These are phyloP conservation scores for Alternaria gaisen DNA, from an alignment of 2,329 filamentous ascomycete species.

Conservation along the genomic window DNA sequence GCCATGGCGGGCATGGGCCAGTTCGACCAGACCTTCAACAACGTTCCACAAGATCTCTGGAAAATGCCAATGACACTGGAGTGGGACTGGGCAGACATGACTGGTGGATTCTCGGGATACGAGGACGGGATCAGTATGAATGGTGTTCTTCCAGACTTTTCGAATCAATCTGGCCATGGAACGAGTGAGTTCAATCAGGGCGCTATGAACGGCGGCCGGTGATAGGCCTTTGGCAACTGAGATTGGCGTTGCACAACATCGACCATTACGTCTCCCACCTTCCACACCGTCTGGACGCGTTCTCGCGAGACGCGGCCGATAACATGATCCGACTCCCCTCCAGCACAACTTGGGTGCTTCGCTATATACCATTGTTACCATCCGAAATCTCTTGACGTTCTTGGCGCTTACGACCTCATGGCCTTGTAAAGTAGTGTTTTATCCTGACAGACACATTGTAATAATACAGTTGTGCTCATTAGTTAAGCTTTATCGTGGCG, in stretches of 20 bases:
- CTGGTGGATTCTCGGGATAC: slow-evolving; percentile 44
- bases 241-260: slow-evolving; percentile 4
- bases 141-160: slow-evolving; percentile 48
- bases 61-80: slow-evolving; percentile 96
- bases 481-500: neutral
- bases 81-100: slow-evolving; percentile 77
- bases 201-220: slow-evolving; percentile 44
- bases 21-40: slow-evolving; percentile 79
- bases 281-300: neutral
- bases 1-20: slow-evolving; percentile 49
- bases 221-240: neutral
- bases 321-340: neutral
- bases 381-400: neutral
- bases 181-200: slow-evolving; percentile 47
- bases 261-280: neutral
- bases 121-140: slow-evolving; percentile 53
- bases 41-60: slow-evolving; percentile 89
- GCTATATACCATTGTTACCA: neutral
- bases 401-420: neutral
- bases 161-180: slow-evolving; percentile 35
- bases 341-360: neutral
- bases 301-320: neutral
- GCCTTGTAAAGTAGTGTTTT: neutral
- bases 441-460: neutral
- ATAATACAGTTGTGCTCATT: neutral